phyloP scores from a whole-genome alignment of 2,329 filamentous ascomycete species.

The Ceratocystis lukuohia region DNA sequence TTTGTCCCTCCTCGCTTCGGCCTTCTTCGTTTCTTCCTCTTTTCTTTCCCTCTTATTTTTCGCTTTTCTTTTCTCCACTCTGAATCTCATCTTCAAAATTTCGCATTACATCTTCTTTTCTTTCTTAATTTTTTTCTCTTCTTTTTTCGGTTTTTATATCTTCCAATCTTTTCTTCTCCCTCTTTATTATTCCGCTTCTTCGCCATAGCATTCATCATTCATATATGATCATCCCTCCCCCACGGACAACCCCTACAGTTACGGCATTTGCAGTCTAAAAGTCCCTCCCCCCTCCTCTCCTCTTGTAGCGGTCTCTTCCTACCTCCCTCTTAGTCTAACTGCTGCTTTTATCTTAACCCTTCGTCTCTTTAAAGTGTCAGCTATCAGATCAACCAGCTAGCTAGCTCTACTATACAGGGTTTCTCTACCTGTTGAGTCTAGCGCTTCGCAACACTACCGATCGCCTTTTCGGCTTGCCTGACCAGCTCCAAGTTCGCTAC shows the following conservation, averaged over 20 bases:
- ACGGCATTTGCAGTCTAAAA: background rate
- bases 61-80: background rate
- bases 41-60: constrained; percentile 9
- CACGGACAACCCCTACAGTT: background rate
- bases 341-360: background rate
- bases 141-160: background rate
- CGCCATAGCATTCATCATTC: background rate
- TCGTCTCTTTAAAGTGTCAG: background rate
- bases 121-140: background rate
- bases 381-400: background rate
- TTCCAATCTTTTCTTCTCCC: background rate
- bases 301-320: background rate
- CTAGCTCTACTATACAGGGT: background rate
- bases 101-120: background rate
- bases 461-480: too few species aligned
- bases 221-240: background rate
- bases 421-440: background rate
- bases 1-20: constrained; percentile 4
- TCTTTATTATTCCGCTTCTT: background rate
- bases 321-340: too few species aligned
- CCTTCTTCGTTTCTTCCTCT: background rate
- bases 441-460: background rate
- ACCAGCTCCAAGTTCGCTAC: background rate
- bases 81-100: background rate
- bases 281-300: background rate